Evolutionary conservation across 2,329 filamentous ascomycete species (phyloP).

Genomic region (Orbilia javanica): DNA sequence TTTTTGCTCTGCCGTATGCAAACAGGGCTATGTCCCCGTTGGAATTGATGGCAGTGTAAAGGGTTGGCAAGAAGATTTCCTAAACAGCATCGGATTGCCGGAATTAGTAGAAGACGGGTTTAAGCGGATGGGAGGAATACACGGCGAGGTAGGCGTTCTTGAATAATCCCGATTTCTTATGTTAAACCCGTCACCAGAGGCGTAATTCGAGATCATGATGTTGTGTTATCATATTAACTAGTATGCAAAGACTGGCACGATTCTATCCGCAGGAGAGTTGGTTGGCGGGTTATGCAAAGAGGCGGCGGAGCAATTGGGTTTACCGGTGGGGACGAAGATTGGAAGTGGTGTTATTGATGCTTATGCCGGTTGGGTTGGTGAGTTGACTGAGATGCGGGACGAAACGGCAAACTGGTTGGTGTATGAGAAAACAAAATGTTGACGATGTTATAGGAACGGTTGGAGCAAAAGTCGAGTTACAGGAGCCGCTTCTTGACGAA

Average conservation of each 20-base stretch:
- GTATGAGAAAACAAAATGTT: not conserved
- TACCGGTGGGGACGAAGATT: constrained; percentile 88
- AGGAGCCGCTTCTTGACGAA: constrained; percentile 75
- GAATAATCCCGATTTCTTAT: constrained; percentile 61
- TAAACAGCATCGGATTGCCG: constrained; percentile 84
- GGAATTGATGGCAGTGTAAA: constrained; percentile 97
- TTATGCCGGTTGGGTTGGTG: constrained; percentile 93
- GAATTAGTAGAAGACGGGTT: constrained; percentile 89
- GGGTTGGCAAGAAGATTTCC: constrained; percentile 97
- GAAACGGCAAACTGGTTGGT: not conserved
- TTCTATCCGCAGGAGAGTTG: constrained; percentile 89
- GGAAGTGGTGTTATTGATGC: constrained; percentile 98
- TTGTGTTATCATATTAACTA: constrained; percentile 47
- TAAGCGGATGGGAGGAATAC: constrained; percentile 90
- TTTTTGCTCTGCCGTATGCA: constrained; percentile 96
- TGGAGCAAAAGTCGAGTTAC: constrained; percentile 90
- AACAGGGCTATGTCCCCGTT: constrained; percentile 96
- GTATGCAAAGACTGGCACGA: constrained; percentile 81
- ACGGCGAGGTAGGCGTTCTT: constrained; percentile 86
- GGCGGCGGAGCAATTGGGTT: constrained; percentile 83
- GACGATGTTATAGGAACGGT: constrained; percentile 74
- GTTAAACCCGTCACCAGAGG: constrained; percentile 36
- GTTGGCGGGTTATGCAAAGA: constrained; percentile 87
- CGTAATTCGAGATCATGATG: constrained; percentile 57
- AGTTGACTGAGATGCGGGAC: not conserved